phyloP scores from a whole-genome alignment of 1,284 basidiomycete species.

The Phaffia rhodozyma region DNA sequence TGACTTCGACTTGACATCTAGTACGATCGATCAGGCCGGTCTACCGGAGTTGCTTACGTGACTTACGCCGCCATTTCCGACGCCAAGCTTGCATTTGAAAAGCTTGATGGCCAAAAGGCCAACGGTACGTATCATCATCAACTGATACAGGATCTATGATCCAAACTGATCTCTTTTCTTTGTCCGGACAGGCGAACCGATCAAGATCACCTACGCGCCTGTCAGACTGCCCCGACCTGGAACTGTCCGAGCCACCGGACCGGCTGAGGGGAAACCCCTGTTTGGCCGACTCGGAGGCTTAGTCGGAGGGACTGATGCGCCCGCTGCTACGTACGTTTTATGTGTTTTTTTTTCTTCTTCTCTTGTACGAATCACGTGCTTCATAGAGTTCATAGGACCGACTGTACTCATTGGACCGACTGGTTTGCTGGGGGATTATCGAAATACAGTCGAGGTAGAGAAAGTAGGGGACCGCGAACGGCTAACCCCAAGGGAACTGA shows the following conservation, averaged over 20 bases:
- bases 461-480: conserved; percentile 31
- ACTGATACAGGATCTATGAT: background rate
- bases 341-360: conserved; percentile 14
- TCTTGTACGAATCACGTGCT: conserved; percentile 19
- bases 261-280: conserved; percentile 34
- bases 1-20: conserved; percentile 35
- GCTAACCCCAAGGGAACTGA: background rate
- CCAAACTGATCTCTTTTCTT: background rate
- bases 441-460: conserved; percentile 1
- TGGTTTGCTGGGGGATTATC: no score
- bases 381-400: no score
- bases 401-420: no score
- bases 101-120: conserved; percentile 77
- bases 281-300: conserved; percentile 43
- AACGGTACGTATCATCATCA: conserved; percentile 51
- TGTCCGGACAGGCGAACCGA: conserved; percentile 54
- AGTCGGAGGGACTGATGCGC: conserved; percentile 2
- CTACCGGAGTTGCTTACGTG: conserved; percentile 69
- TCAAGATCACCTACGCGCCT: conserved; percentile 51
- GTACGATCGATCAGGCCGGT: conserved; percentile 94
- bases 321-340: background rate
- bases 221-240: conserved; percentile 2
- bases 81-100: conserved; percentile 70
- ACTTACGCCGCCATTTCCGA: conserved; percentile 67
- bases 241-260: background rate